Evolutionary conservation across 1,139 yeast genomes (phyloP), one percentile per base, ranked within the genome.

Genomic region (Chernovozyma aurita): DNA sequence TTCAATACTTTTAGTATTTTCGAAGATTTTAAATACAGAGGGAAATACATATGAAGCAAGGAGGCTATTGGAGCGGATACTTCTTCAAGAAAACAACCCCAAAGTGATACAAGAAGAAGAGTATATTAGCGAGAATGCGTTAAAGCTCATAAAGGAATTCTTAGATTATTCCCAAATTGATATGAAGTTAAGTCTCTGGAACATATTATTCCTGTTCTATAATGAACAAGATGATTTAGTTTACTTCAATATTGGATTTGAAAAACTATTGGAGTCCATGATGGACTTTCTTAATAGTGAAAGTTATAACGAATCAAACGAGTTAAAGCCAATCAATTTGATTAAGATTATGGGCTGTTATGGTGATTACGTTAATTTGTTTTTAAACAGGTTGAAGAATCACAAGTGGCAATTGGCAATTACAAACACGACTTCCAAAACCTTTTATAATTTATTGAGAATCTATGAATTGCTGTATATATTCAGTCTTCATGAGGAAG

Each of bases 171-270:
- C 95, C 0, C 76, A 92, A 0, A 65, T 83, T 16, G 82, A 79
- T 27, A 72, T 88, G 57, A 77, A 75, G 38, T 61, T 87, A 27
- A 79, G 79, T 39, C 61, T 92, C 3, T 90, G 97, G 97, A 76
- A 77, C 32, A 69, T 85, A 18, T 62, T 92, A 14, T 69, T 86
- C 30, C 77, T 75, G 43, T 76, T 76, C 38, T 87, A 85, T 48
- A 59, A 66, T 7, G 63, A 60, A 11, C 55, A 61, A 4, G 57
- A 66, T 0, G 64, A 76, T 32, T 40, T 63, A 12, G 47, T 47
- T 0, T 65, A 69, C 28, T 66, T 78, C 28, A 68, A 76, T 38
- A 50, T 54, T n/a, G 87, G 87, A 0, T 76, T 82, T 47, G 73
- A 76, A 36, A 56, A 65, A 28, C 75, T 77, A 22, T 37, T 69